Base-by-base conservation (phyloP, 306 rosid species). In the Echinosophora koreensis region DNA sequence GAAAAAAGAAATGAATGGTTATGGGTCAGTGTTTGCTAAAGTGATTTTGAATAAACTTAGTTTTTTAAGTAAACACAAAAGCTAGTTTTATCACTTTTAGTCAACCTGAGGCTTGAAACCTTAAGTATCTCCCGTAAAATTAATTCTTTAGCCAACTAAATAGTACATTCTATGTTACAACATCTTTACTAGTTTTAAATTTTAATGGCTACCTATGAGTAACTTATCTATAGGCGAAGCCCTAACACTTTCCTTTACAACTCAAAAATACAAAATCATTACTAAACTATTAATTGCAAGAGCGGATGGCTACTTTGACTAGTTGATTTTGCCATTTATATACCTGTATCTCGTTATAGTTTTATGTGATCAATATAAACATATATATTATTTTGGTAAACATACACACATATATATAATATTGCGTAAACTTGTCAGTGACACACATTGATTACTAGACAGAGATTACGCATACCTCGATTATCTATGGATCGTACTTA, bases 371-470 rank as follows among this genome's bases (percentile, higher is more conserved):
- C 56, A 67, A 41, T 39, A 28, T 62, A 59, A 2, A 30, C 32
- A 30, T 30, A 30, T 30, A 30, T 30, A 3, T 30, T 30, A 3
- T 30, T 30, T 30, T 30, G 32, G 32, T 30, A 30, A 30, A 30
- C 32, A 30, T 30, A 30, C 52, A 72, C 14, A 38, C 22, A 66
- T n/a, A 56, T 75, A 16, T 27, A 46, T 39, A 41, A 55, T 52
- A 28, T 55, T 63, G 66, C 64, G 51, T 63, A 9, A 80, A 74
- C 70, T 61, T 73, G 85, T 63, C 62, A 62, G 12, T 77, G 74
- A 76, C 74, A 61, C 75, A 81, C 60, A 78, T 74, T 81, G 75
- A 77, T 77, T 68, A 44, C 51, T 69, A 74, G 78, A 81, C 79
- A 69, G 46, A 57, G 88, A 78, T 85, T 74, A 78, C 42, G 73